Evolutionary conservation across 1,139 yeast species (phyloP), one percentile per base, ranked within the genome.

Genomic region (Kodamaea suecica): DNA sequence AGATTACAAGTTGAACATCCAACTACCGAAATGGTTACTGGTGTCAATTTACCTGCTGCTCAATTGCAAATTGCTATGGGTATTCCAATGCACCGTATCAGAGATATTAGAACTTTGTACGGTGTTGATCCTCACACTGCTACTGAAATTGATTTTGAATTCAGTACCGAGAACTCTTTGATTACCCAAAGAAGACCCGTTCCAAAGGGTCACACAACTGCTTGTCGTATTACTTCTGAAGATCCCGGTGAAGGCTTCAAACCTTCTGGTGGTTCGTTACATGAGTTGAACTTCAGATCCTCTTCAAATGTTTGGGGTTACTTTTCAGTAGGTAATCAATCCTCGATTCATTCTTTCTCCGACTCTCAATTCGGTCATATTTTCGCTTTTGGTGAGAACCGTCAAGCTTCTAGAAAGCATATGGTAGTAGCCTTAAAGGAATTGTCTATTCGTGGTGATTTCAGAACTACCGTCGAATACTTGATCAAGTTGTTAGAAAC

Each of bases 31-130:
- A 92, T 92, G 98, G 98, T 87, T 38, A 84, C 95, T 17, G 98
- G 98, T 47, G 97, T 92, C 37, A 92, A 92, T 59, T 75, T 92
- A 59, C 98, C 98, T 26, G 95, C 97, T 41, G 96, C 98, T 33
- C 98, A 92, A 70, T 78, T 92, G 48, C 97, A 92, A 66, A 86
- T 92, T 65, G 97, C 98, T 47, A 92, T 92, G 98, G 98, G 98
- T 76, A 79, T 92, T 42, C 97, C 98, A 48, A 80, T 92, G 77
- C 95, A 92, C 61, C 78, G 95, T 66, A 85, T 92, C 50, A 78
- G 84, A 54, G 98, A 92, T 57, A 92, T 92, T 53, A 80, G 98
- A 63, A 68, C 87, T 45, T 72, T 86, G 53, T 92, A 92, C 57
- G 98, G 98, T 46, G 95, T 86, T 43, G 97, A 92, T 59, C 97